phyloP scores from a whole-genome alignment of 2,329 filamentous ascomycete species.

The Trichoderma asperellum region DNA sequence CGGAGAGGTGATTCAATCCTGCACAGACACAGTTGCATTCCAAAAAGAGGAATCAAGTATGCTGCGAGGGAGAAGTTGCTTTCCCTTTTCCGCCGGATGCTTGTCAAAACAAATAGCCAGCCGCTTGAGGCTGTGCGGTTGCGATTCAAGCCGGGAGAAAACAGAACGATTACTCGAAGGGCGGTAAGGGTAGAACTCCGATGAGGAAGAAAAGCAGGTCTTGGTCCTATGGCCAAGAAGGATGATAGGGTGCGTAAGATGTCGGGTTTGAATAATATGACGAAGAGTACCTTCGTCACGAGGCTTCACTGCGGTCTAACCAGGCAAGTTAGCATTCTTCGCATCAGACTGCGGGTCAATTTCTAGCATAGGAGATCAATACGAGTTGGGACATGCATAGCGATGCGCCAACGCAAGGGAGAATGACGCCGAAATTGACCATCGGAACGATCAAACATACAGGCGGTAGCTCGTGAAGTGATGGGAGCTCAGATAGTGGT shows the following conservation, averaged over 20 bases:
- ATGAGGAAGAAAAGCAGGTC: not conserved
- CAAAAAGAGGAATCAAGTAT: conserved; percentile 37
- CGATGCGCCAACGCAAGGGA: conserved; percentile 27
- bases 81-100: conserved; percentile 33
- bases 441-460: conserved; percentile 27
- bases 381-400: conserved; percentile 19
- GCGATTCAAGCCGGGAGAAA: not conserved
- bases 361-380: conserved; percentile 13
- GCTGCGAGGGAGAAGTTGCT: conserved; percentile 30
- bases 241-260: not conserved
- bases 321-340: conserved; percentile 28
- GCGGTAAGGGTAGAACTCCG: not conserved
- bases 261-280: not conserved
- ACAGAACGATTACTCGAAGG: not conserved
- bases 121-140: not conserved
- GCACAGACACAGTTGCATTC: conserved; percentile 46
- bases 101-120: conserved; percentile 31
- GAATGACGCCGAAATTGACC: conserved; percentile 29
- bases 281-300: conserved; percentile 12
- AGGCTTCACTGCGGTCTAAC: conserved; percentile 14
- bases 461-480: conserved; percentile 13
- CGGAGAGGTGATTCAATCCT: conserved; percentile 43
- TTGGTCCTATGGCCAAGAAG: not conserved
- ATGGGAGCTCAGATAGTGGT: conserved; percentile 26
- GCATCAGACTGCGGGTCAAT: not conserved